Evolutionary conservation across 305 asterid genomes (phyloP).

Genomic region (Fraxinus platypoda): DNA sequence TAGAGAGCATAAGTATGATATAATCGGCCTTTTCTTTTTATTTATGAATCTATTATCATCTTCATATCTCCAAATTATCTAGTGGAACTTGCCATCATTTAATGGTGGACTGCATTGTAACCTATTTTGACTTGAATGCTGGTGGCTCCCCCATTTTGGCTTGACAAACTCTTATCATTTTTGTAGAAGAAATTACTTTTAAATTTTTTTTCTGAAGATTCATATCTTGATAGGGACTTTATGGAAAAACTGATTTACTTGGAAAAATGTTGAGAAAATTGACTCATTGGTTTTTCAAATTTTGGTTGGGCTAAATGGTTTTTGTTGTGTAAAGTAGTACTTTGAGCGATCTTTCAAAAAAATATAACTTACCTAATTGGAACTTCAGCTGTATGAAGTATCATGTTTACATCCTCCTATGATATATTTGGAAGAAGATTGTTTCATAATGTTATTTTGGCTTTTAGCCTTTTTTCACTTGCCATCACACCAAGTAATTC

Average conservation of each 20-base stretch:
- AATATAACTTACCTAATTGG: conserved; percentile 16
- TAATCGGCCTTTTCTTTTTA: background rate
- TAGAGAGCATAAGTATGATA: background rate
- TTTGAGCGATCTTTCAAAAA: conserved; percentile 20
- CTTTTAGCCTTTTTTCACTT: background rate
- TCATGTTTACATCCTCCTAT: conserved; percentile 9
- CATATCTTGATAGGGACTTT: conserved; percentile 5
- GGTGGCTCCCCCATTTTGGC: background rate
- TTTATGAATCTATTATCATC: background rate
- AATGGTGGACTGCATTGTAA: background rate
- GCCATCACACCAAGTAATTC: conserved; percentile 18
- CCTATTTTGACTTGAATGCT: background rate
- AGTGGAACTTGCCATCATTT: background rate
- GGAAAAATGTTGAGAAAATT: background rate
- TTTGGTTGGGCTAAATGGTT: background rate
- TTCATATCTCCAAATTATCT: background rate
- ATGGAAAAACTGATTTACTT: background rate
- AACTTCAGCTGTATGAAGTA: conserved; percentile 12
- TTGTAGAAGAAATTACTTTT: background rate
- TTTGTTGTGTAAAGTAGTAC: conserved; percentile 20
- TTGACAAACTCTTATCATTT: background rate
- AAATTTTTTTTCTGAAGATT: conserved; percentile 10
- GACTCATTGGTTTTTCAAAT: background rate
- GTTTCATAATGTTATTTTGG: conserved; percentile 5
- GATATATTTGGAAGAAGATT: conserved; percentile 19